Evolutionary conservation across 306 rosid genomes (phyloP), one percentile per base, ranked within the genome.

Genomic region (Malus fusca): DNA sequence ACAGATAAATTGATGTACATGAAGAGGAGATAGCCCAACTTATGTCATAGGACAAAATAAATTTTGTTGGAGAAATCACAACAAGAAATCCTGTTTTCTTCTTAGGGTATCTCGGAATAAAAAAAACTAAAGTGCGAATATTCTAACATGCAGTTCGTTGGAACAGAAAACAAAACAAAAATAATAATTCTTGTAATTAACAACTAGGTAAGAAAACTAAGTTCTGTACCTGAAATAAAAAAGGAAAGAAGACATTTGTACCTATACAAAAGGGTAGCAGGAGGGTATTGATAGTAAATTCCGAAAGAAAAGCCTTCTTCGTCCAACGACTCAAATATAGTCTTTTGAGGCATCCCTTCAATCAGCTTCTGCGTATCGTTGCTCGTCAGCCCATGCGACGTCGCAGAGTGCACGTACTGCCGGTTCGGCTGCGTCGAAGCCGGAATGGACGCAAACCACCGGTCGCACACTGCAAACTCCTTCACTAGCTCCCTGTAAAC

Each of bases 361-460:
- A 93, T 25, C 12, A 93, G 86, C 83, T 68, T 68, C 52, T 68
- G 12, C 3, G 87, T 69, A 26, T 87, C 96, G 21, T 87, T 91
- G 44, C 91, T 73, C 9, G 74, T 68, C 70, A 90, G 42, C 59
- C 96, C 98, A 74, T 87, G 70, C 59, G 96, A 92, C 37, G 98
- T 90, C 5, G 94, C 98, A 3, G 98, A 92, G 69, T 92, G 98
- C 65, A 92, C 87, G 12, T 44, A 92, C 42, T 86, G 84, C 80
- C 98, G 82, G 82, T 90, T 92, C 72, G 98, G 94, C 75, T 92
- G 98, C 35, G 98, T 92, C 35, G 87, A 80, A 1, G 96, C 68
- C 14, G 96, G 98, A 43, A 90, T 52, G 28, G 98, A 81, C 30
- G 94, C 90, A 28, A 93, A 93, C 98, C 98, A 93, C 48, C 88